These are phyloP conservation scores for Lactarius sp. DNA, from an alignment of 768 basidiomycete genomes.

Conservation along the genomic window DNA sequence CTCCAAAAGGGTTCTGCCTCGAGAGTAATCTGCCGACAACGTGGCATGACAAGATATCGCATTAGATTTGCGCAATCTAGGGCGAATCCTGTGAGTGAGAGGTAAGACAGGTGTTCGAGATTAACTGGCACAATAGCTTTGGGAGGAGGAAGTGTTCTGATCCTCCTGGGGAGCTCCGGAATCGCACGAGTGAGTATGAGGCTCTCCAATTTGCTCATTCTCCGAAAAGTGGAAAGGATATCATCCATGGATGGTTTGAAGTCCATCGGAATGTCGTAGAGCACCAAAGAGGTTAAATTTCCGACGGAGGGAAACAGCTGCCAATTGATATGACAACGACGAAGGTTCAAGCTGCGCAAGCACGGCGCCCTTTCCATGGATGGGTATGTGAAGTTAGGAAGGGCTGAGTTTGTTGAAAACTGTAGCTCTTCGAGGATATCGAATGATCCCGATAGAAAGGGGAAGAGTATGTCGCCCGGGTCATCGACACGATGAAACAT, in stretches of 20 bases:
- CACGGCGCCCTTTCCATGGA: slow-evolving; percentile 8
- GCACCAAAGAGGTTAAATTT: slow-evolving; percentile 11
- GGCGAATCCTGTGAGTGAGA: slow-evolving; percentile 5
- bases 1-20: neutral
- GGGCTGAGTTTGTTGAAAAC: neutral
- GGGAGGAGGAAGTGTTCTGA: slow-evolving; percentile 9
- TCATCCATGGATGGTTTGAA: slow-evolving; percentile 7
- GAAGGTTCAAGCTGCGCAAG: slow-evolving; percentile 9
- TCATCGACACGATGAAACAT: neutral
- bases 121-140: neutral
- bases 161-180: slow-evolving; percentile 1
- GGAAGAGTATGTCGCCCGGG: slow-evolving; percentile 4
- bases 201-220: slow-evolving; percentile 10
- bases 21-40: slow-evolving; percentile 3
- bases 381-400: neutral
- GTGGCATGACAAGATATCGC: slow-evolving; percentile 11
- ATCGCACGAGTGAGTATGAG: slow-evolving; percentile 8
- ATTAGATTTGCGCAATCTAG: slow-evolving; percentile 17
- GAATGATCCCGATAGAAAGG: neutral
- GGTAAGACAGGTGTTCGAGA: neutral
- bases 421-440: slow-evolving; percentile 15
- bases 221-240: slow-evolving; percentile 2
- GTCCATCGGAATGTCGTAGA: neutral
- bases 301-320: slow-evolving; percentile 5
- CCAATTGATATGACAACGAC: slow-evolving; percentile 14